Evolutionary conservation across 495 filamentous ascomycete species (phyloP), one percentile per base, ranked within the genome.

Genomic region (Antarctomyces pellizariae): DNA sequence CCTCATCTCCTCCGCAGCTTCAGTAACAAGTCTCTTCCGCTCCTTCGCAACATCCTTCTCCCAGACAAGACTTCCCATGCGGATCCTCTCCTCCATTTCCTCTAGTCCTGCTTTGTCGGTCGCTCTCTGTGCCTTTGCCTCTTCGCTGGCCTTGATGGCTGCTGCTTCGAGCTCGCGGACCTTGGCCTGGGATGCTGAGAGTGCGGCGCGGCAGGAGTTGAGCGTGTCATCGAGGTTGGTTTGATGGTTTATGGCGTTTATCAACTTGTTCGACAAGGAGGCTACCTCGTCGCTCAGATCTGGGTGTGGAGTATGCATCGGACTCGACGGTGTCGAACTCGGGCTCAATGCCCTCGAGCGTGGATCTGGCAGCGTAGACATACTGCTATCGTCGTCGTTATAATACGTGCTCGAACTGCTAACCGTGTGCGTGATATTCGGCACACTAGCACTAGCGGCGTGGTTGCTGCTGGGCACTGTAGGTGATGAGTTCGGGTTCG

Each of bases 161-260:
- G 45, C 55, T 5, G 52, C 49, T 47, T 91, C 75, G 18, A 92
- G 49, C 25, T 69, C 53, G 29, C 53, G 59, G 24, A 92, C 54
- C 45, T 57, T 64, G 25, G 68, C 62, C 31, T 60, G 61, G 3
- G 80, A 64, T n/a, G 59, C 42, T 26, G 90, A 80, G 27, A 97
- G 43, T 40, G 92, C 79, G 44, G 84, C 70, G 10, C 76, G 64
- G 13, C 84, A 76, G 13, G 60, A 69, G 27, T 75, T 71, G 24
- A 97, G 58, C 16, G 64, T 75, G 42, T 97, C 86, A 41, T 97
- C 86, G 15, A 97, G 56, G 16, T 58, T 75, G 3, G 86, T 93
- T 53, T 95, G 89, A 42, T 86, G 76, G 44, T 97, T 97, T 48
- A 97, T 93, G 28, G 86, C 83, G 39, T 80, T 82, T 32, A 97